phyloP scores from a whole-genome alignment of 1,284 basidiomycete genomes.

The Moesziomyces parantarcticus region DNA sequence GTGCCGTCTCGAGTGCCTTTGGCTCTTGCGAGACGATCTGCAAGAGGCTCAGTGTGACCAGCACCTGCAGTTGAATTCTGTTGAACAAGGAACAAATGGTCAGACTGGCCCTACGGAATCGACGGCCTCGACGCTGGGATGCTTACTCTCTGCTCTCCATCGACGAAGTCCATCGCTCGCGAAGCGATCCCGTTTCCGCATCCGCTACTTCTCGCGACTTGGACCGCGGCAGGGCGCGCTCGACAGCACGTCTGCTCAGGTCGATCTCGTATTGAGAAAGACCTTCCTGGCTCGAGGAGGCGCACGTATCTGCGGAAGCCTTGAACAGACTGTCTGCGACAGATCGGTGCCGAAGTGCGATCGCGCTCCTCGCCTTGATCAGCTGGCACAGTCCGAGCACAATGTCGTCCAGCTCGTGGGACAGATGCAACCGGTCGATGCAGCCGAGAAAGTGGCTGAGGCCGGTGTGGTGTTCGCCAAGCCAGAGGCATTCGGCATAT shows the following conservation, averaged over 20 bases:
- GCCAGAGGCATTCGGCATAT: slow-evolving; percentile 41
- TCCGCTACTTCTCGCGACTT: background rate
- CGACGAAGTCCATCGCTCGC: slow-evolving; percentile 24
- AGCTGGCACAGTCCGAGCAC: slow-evolving; percentile 28
- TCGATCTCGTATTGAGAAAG: slow-evolving; percentile 15
- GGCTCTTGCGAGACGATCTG: slow-evolving; percentile 41
- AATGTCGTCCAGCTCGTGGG: slow-evolving; percentile 18
- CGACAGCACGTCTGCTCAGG: slow-evolving; percentile 8
- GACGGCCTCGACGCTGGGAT: too few species aligned
- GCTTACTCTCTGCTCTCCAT: slow-evolving; percentile 53
- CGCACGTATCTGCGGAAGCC: background rate
- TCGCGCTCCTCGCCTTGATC: slow-evolving; percentile 24
- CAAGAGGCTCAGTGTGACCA: slow-evolving; percentile 40
- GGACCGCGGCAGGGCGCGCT: background rate
- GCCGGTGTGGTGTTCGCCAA: slow-evolving; percentile 44
- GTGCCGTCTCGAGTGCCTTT: slow-evolving; percentile 29
- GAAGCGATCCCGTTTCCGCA: slow-evolving; percentile 1
- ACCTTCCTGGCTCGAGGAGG: background rate
- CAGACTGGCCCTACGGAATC: too few species aligned
- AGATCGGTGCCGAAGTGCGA: slow-evolving; percentile 16
- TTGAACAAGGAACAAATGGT: background rate
- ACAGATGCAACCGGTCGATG: slow-evolving; percentile 20
- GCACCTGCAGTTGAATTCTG: slow-evolving; percentile 46
- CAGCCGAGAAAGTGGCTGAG: slow-evolving; percentile 32
- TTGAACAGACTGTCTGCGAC: slow-evolving; percentile 1